phyloP scores from a whole-genome alignment of 768 basidiomycete species.

The Podaxis sp. region DNA sequence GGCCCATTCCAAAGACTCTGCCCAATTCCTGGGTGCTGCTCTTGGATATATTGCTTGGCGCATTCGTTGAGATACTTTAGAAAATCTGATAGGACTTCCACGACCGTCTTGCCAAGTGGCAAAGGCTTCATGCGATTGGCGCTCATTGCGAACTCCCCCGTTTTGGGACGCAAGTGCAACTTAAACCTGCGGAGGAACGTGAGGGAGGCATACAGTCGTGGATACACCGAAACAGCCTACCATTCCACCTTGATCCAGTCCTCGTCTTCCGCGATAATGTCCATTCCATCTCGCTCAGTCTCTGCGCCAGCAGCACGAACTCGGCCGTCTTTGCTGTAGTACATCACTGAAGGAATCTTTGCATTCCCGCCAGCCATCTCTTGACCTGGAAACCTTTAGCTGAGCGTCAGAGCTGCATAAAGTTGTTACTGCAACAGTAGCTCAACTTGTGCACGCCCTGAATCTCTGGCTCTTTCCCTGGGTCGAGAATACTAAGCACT shows the following conservation, averaged over 20 bases:
- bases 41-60: conserved; percentile 43
- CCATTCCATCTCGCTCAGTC: conserved; percentile 17
- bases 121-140: conserved; percentile 31
- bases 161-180: conserved; percentile 33
- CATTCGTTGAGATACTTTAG: conserved; percentile 46
- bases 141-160: conserved; percentile 6
- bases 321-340: conserved; percentile 16
- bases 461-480: conserved; percentile 27
- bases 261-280: conserved; percentile 16
- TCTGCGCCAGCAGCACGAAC: conserved; percentile 18
- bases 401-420: neutral
- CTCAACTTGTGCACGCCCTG: conserved; percentile 27
- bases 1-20: conserved; percentile 42
- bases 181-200: conserved; percentile 29
- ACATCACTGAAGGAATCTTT: conserved; percentile 20
- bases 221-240: neutral
- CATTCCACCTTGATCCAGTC: conserved; percentile 18
- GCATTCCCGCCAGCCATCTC: conserved; percentile 17
- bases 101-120: conserved; percentile 37
- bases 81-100: conserved; percentile 49
- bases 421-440: neutral
- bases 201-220: no score
- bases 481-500: conserved; percentile 26
- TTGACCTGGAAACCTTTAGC: conserved; percentile 19
- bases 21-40: conserved; percentile 41